A percentile compares a stretch with the other conserved stretches of the same genome.
phyloP scores from a whole-genome alignment of 139 green algal genomes.

The Gonium pectorale region DNA sequence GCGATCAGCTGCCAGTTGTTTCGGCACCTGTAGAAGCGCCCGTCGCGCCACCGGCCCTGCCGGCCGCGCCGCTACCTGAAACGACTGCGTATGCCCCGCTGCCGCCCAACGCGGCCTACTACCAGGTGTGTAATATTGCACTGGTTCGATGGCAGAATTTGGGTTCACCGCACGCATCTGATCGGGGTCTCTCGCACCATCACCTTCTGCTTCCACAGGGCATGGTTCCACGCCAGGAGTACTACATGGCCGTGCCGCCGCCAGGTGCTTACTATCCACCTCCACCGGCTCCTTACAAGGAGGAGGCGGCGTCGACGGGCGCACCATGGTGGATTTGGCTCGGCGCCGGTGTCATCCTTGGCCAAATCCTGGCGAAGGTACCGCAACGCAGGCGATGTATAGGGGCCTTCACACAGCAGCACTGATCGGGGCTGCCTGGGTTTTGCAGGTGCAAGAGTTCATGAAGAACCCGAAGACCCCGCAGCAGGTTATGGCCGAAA shows the following conservation, averaged over 20 bases:
- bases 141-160: no score
- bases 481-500: slow-evolving; percentile 74
- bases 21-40: neutral
- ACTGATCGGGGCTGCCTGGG: no score
- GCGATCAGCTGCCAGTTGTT: neutral
- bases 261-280: slow-evolving; percentile 40
- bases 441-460: slow-evolving; percentile 67
- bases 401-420: neutral
- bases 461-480: slow-evolving; percentile 73
- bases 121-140: slow-evolving; percentile 13
- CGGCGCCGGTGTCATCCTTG: slow-evolving; percentile 54
- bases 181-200: no score
- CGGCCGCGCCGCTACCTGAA: slow-evolving; percentile 7
- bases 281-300: slow-evolving; percentile 30
- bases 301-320: slow-evolving; percentile 25
- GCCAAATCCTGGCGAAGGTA: slow-evolving; percentile 49
- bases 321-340: slow-evolving; percentile 68
- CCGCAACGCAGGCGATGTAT: no score
- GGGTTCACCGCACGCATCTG: no score
- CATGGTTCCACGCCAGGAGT: slow-evolving; percentile 45
- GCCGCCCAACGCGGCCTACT: slow-evolving; percentile 9
- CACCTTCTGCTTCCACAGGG: slow-evolving; percentile 15
- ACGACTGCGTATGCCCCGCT: slow-evolving; percentile 14
- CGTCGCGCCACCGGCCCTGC: neutral
- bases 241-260: slow-evolving; percentile 55